phyloP scores from a whole-genome alignment of 1,284 basidiomycete genomes.

The Ceraceosorus guamensis region DNA sequence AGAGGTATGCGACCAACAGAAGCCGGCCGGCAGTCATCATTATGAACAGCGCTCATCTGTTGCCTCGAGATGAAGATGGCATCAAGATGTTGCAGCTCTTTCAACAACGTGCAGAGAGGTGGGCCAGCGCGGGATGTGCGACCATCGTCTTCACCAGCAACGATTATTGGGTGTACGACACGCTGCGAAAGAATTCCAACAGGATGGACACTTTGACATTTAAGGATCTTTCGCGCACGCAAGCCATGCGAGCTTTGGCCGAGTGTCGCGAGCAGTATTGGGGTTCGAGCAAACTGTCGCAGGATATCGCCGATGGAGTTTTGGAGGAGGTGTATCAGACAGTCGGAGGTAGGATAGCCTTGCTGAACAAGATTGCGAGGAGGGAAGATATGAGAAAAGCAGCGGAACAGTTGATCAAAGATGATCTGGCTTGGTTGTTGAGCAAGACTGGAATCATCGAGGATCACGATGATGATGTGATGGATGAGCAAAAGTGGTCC shows the following conservation, averaged over 20 bases:
- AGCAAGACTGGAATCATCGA: slow-evolving; percentile 45
- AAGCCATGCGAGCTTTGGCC: slow-evolving; percentile 33
- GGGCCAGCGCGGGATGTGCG: slow-evolving; percentile 35
- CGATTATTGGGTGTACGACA: slow-evolving; percentile 41
- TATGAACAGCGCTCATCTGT: slow-evolving; percentile 39
- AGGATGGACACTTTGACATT: slow-evolving; percentile 44
- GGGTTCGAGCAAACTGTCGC: slow-evolving; percentile 23
- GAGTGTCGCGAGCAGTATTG: slow-evolving; percentile 36
- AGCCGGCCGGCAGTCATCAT: slow-evolving; percentile 41
- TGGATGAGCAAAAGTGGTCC: slow-evolving; percentile 26
- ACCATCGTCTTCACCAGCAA: slow-evolving; percentile 38
- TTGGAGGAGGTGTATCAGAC: slow-evolving; percentile 39
- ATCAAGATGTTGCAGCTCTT: slow-evolving; percentile 35
- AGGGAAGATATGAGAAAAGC: slow-evolving; percentile 32
- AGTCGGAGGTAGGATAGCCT: slow-evolving; percentile 29
- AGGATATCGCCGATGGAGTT: slow-evolving; percentile 5
- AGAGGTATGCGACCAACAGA: slow-evolving; percentile 22
- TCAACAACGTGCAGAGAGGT: slow-evolving; percentile 41
- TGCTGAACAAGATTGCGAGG: slow-evolving; percentile 36
- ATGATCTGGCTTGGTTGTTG: slow-evolving; percentile 41
- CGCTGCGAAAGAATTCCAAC: slow-evolving; percentile 31
- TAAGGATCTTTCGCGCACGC: slow-evolving; percentile 27
- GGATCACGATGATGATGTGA: slow-evolving; percentile 12
- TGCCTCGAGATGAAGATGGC: slow-evolving; percentile 37
- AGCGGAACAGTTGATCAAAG: slow-evolving; percentile 33